phyloP scores from a whole-genome alignment of 352 stramenopile genomes.

The Globisporangium ultimum region DNA sequence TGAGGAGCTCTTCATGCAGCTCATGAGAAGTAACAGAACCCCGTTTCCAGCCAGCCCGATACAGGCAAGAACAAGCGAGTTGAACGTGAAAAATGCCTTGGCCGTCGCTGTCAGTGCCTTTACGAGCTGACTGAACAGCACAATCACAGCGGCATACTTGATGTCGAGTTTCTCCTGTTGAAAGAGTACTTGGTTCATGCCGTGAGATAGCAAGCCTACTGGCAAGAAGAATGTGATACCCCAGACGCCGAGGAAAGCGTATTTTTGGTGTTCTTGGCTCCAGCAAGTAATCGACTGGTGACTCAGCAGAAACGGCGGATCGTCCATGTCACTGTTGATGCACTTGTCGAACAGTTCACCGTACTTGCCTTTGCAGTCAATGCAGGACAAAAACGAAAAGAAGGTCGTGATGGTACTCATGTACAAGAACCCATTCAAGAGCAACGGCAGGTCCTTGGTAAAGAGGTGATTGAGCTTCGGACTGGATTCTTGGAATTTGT shows the following conservation, averaged over 20 bases:
- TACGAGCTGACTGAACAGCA: conserved; percentile 48
- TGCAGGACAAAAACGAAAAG: conserved; percentile 50
- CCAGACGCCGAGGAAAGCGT: conserved; percentile 51
- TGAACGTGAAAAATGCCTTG: conserved; percentile 46
- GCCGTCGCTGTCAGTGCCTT: conserved; percentile 42
- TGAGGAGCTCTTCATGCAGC: conserved; percentile 40
- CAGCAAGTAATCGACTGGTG: conserved; percentile 43
- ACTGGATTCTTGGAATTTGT: conserved; percentile 66
- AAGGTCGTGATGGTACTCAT: conserved; percentile 62
- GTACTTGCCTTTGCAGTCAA: conserved; percentile 27
- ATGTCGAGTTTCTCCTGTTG: conserved; percentile 57
- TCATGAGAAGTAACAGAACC: conserved; percentile 31
- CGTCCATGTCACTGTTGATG: not conserved
- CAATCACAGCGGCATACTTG: conserved; percentile 53
- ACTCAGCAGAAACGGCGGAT: conserved; percentile 36
- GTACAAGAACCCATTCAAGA: conserved; percentile 52
- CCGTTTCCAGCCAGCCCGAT: conserved; percentile 37
- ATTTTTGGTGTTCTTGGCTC: conserved; percentile 34
- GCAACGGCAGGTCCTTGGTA: conserved; percentile 50
- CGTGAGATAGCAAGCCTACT: conserved; percentile 48
- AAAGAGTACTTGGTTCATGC: conserved; percentile 68
- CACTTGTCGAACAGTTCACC: conserved; percentile 12
- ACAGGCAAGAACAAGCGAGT: conserved; percentile 27
- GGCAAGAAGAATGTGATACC: conserved; percentile 57
- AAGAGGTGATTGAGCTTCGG: conserved; percentile 42